Base-by-base conservation (phyloP, 192 early-diverging fungal genomes). In the Phlyctochytrium planicorne region DNA sequence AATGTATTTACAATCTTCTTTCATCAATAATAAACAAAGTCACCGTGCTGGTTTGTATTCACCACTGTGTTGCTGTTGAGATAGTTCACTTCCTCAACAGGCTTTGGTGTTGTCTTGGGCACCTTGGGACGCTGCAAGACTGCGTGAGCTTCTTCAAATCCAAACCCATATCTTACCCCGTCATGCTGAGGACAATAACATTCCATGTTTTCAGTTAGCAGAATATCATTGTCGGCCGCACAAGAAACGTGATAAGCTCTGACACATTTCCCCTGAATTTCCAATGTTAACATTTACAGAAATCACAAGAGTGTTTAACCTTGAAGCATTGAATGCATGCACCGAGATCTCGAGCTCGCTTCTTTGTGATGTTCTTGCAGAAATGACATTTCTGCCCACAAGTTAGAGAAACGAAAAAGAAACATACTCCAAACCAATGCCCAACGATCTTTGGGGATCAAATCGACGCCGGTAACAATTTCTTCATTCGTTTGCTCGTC, bases 241-340 rank as follows among this genome's bases (percentile, higher is more conserved):
- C 83, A 84, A 2, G 80, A 65, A 2, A 82, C 80, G 59, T 84
- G 83, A 53, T 75, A 84, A 4, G 83, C 76, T 30, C 75, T 34
- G 25, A 75, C 59, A 66, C 83, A 84, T 61, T 78, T 78, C 3
- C 82, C 82, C 67, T 74, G 59, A 65, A 65, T 14, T 59, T 17
- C 25, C 4, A 3, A 52, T 16, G 37, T n/a, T 65, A 52, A 37
- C 10, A 3, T 52, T 36, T 14, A 29, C 12, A 14, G 36, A 61
- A 6, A 14, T n/a, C 14, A 20, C 16, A 4, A 62, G 12, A 64
- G 12, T 33, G 23, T 2, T 68, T 10, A 56, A 68, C 77, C 66
- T 79, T 84, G 23, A 67, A 76, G 60, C 83, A 84, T 73, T 84
- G 83, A 63, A 84, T 80, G 56, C 78, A 76, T 0, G 80, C 80